These are phyloP conservation scores for Wickerhamiella sorbophila DNA, from an alignment of 805 yeast species.

Conservation along the genomic window DNA sequence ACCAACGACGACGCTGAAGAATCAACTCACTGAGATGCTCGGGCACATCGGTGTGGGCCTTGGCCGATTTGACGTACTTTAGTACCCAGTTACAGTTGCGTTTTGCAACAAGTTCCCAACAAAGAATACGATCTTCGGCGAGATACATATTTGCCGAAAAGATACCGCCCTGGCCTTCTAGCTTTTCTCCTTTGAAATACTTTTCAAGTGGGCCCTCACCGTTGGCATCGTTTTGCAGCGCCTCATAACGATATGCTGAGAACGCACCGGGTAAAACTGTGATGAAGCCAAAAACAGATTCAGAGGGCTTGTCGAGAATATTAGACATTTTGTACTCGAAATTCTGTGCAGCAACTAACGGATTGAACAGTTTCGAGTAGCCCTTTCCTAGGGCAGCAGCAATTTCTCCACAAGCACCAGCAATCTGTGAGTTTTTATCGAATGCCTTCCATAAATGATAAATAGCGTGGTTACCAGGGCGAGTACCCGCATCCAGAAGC, in stretches of 20 bases:
- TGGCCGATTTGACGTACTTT: conserved; percentile 82
- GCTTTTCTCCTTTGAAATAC: conserved; percentile 77
- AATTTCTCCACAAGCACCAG: conserved; percentile 98
- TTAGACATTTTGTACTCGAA: conserved; percentile 97
- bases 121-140: conserved; percentile 91
- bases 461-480: conserved; percentile 75
- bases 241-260: conserved; percentile 85
- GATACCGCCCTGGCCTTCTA: conserved; percentile 54
- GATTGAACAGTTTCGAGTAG: conserved; percentile 70
- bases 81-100: conserved; percentile 72
- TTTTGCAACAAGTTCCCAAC: conserved; percentile 93
- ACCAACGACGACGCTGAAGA: conserved; percentile 95
- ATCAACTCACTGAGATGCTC: conserved; percentile 89
- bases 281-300: conserved; percentile 83
- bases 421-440: conserved; percentile 90
- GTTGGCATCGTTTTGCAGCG: conserved; percentile 61
- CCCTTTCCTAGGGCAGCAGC: conserved; percentile 87
- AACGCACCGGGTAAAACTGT: conserved; percentile 91
- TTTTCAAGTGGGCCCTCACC: conserved; percentile 87
- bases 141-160: conserved; percentile 94
- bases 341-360: conserved; percentile 89
- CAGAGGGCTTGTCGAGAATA: conserved; percentile 86
- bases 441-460: conserved; percentile 97
- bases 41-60: conserved; percentile 95
- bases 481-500: conserved; percentile 92